These are phyloP conservation scores for Trichoderma asperellum DNA, from an alignment of 2,329 filamentous ascomycete genomes.

Conservation along the genomic window DNA sequence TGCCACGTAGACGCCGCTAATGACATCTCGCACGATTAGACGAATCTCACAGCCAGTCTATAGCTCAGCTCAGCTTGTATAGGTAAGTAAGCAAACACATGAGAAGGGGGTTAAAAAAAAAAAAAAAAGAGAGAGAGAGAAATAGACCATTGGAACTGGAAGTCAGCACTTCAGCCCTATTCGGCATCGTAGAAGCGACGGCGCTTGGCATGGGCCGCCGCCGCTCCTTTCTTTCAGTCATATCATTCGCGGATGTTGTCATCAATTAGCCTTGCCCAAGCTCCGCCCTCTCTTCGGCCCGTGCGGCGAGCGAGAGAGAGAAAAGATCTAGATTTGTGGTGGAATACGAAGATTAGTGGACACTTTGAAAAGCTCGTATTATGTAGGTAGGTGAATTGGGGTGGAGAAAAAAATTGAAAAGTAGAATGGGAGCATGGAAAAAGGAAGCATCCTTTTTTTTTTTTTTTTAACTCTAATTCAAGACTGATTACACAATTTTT, in stretches of 20 bases:
- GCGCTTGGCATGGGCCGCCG: neutral
- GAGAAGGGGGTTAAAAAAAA: too few species aligned
- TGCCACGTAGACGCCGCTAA: too few species aligned
- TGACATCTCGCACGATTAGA: too few species aligned
- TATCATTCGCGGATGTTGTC: neutral
- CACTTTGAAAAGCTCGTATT: neutral
- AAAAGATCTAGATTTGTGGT: neutral
- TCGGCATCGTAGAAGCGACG: neutral
- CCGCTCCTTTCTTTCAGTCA: neutral
- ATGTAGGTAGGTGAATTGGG: neutral
- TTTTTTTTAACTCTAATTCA: too few species aligned
- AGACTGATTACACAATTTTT: too few species aligned
- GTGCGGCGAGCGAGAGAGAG: neutral
- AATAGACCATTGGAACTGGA: neutral
- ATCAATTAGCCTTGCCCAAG: neutral
- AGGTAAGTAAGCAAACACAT: too few species aligned
- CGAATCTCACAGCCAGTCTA: too few species aligned
- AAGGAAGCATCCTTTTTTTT: too few species aligned
- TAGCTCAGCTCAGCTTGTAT: too few species aligned
- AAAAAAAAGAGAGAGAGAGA: neutral
- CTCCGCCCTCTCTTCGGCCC: slow-evolving; percentile 15
- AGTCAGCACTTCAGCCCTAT: slow-evolving; percentile 6
- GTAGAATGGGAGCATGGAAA: neutral
- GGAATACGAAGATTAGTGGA: slow-evolving; percentile 6
- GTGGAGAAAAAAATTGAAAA: neutral